A percentile compares a stretch with the other conserved stretches of the same genome.
Evolutionary conservation across 2,329 filamentous ascomycete genomes (phyloP).

Genomic region (Fusarium virguliforme): DNA sequence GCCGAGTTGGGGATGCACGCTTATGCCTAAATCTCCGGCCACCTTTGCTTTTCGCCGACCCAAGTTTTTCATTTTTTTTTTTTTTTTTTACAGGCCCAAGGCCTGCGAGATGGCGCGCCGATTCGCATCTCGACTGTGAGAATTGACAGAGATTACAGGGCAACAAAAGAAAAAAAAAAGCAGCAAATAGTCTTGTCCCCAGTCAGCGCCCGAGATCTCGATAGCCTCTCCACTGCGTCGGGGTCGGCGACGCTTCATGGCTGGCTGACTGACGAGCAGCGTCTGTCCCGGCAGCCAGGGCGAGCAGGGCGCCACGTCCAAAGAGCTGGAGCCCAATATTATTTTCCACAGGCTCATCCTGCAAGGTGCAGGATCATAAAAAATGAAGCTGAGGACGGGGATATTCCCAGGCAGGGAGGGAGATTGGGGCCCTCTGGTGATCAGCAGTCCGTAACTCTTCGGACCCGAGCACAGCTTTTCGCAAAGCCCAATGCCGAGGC

Average conservation of each 20-base stretch:
- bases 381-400: neutral
- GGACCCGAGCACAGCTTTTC: slow-evolving; percentile 24
- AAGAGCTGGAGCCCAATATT: slow-evolving; percentile 32
- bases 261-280: slow-evolving; percentile 22
- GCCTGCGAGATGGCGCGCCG: slow-evolving; percentile 24
- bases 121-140: slow-evolving; percentile 20
- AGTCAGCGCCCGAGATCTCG: slow-evolving; percentile 17
- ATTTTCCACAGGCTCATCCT: neutral
- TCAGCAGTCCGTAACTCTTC: slow-evolving; percentile 36
- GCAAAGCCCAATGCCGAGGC: neutral
- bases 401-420: slow-evolving; percentile 30
- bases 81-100: neutral
- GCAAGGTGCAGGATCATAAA: slow-evolving; percentile 1
- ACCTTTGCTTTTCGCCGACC: slow-evolving; percentile 6
- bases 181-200: slow-evolving; percentile 13
- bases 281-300: slow-evolving; percentile 5
- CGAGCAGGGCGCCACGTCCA: slow-evolving; percentile 31
- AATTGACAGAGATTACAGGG: slow-evolving; percentile 31
- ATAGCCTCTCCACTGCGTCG: slow-evolving; percentile 23
- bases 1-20: neutral
- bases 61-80: slow-evolving; percentile 31
- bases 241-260: slow-evolving; percentile 25
- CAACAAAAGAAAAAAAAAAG: slow-evolving; percentile 17
- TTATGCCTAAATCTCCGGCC: slow-evolving; percentile 14
- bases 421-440: slow-evolving; percentile 23